Conservation (phyloP, 306 rosid genomes). For the Ceratonia siliqua region DNA sequence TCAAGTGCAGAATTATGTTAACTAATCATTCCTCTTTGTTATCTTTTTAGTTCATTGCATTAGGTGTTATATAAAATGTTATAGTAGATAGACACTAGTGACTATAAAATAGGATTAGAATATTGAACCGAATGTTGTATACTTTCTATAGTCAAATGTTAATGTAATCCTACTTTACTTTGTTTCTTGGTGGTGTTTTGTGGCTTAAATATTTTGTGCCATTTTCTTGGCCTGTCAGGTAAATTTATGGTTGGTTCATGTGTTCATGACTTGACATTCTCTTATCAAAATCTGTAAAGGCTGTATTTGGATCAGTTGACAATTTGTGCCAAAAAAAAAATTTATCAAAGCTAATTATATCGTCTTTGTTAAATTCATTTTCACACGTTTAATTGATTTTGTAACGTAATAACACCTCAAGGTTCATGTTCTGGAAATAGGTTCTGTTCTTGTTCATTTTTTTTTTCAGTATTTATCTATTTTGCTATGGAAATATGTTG, state of each 20-base stretch:
- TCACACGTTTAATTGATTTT: background rate
- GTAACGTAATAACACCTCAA: too few relatives aligned
- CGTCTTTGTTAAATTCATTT: background rate
- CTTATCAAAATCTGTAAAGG: background rate
- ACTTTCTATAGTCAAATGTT: background rate
- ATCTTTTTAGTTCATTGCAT: background rate
- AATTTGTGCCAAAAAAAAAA: background rate
- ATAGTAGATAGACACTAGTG: background rate
- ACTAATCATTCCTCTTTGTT: background rate
- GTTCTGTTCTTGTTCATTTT: too few relatives aligned
- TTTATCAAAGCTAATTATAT: background rate
- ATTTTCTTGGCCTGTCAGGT: background rate
- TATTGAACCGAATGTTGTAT: background rate
- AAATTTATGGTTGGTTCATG: background rate
- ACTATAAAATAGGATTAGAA: background rate
- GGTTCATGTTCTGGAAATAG: too few relatives aligned
- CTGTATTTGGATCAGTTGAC: background rate
- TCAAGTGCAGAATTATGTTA: background rate
- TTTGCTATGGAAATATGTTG: too few relatives aligned
- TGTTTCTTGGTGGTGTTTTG: background rate
- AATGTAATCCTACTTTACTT: background rate
- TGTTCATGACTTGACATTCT: background rate
- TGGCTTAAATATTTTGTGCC: background rate
- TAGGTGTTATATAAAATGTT: conserved; percentile 7
- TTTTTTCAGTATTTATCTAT: too few relatives aligned